Base-by-base conservation (phyloP, 768 basidiomycete genomes). In the Podaxis sp. region DNA sequence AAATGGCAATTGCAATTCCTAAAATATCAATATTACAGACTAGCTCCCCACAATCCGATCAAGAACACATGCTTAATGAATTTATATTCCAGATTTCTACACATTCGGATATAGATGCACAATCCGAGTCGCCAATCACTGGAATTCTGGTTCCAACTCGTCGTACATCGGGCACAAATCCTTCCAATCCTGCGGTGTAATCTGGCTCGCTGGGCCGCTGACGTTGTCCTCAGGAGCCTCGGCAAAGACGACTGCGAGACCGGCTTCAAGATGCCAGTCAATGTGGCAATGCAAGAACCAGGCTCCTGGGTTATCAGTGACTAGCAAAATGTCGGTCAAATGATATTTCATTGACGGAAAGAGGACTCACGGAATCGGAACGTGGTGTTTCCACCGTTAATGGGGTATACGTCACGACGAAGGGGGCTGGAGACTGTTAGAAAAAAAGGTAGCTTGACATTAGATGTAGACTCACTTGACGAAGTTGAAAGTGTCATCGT, bases 251-350 rank as follows among this genome's bases (percentile, higher is more conserved):
- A 78, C 68, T 2, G 76, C 77, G 59, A 77, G 71, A 11, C 76
- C 76, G 28, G 77, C 72, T 64, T 72, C 72, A 36, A 76, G 66
- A 64, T 76, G 71, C 74, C 76, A 78, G 28, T 76, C 72, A 37
- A 32, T 64, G 25, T 50, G 66, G 60, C 67, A 68, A 58, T 66
- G 67, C 44, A 68, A 50, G 58, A 68, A 62, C 65, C 65, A 68
- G 21, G 67, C 64, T 23, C 67, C 67, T 25, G 65, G 58, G 60
- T 66, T 69, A 48, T 69, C 68, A 51, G 68, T 53, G n/a, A 53
- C 36, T 35, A 16, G n/a, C 23, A 53, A 35, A 37, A 21, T 13
- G 16, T 38, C 21, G 5, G 16, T 35, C 21, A 23, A 38, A 13
- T 18, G 35, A 38, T 28, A 14, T 11, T 16, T 25, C n/a, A 52